phyloP scores from a whole-genome alignment of 148 eudicot species.

The Tetragonia tetragonoides region DNA sequence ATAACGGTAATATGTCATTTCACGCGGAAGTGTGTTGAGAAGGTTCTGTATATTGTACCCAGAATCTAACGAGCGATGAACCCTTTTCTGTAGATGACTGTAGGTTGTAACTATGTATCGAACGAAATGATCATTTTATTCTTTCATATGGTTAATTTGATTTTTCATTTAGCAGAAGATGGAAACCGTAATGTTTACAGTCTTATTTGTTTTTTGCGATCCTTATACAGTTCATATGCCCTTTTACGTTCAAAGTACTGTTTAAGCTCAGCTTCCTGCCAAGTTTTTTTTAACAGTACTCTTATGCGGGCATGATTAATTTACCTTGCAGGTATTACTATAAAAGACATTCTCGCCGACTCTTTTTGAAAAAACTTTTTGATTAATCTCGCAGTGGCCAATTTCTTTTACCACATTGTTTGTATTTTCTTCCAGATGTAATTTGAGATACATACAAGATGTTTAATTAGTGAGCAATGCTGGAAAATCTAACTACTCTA shows the following conservation, averaged over 20 bases:
- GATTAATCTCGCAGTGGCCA: too few relatives aligned
- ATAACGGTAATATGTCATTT: constrained; percentile 8
- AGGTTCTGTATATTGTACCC: constrained; percentile 20
- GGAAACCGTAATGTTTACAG: background rate
- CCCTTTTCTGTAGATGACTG: constrained; percentile 28
- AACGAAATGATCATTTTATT: constrained; percentile 24
- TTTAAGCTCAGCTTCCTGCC: background rate
- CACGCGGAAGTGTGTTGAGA: constrained; percentile 16
- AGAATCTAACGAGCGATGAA: constrained; percentile 17
- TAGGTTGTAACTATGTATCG: constrained; percentile 32
- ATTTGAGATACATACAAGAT: too few relatives aligned
- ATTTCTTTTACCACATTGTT: too few relatives aligned
- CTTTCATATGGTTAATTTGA: constrained; percentile 19
- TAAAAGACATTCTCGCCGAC: too few relatives aligned
- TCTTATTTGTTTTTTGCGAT: background rate
- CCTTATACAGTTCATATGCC: background rate
- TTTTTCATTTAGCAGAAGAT: background rate
- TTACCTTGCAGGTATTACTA: too few relatives aligned
- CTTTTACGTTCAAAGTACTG: background rate
- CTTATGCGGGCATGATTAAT: too few relatives aligned
- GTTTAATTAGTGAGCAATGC: too few relatives aligned
- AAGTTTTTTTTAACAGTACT: background rate
- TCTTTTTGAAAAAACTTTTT: too few relatives aligned
- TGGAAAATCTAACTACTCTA: too few relatives aligned
- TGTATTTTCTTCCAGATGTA: too few relatives aligned